Evolutionary conservation across 208 protist species (phyloP), one percentile per base, ranked within the genome.

Genomic region (Leishmania martiniquensis): DNA sequence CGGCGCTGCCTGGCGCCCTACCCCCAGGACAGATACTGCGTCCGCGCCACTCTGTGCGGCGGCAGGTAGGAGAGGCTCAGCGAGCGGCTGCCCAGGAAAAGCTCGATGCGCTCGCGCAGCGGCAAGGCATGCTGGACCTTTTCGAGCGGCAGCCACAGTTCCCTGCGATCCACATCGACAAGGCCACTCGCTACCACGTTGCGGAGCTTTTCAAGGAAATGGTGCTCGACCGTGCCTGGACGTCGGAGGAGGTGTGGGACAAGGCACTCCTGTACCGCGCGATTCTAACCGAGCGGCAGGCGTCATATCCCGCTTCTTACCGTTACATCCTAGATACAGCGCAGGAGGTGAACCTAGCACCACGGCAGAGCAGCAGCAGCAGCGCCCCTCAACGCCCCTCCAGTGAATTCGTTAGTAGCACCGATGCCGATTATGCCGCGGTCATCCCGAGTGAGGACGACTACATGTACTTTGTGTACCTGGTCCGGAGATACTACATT

Each of bases 131-230:
- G 66, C 80, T 95, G 13, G 93, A 97, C 78, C 77, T 95, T 12
- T 89, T 95, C 77, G 93, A 97, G 85, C 89, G 93, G 7, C 93
- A 95, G 77, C 90, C 91, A 47, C 93, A 97, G 75, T 95, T 95
- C 51, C 93, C 93, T 22, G 84, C 81, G 5, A 89, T 97, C 51
- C 90, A 97, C 87, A 87, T 95, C 49, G 89, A 94, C 76, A 81
- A 76, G 10, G 91, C 89, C 60, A 76, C 83, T 2, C 89, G 91
- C 44, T 92, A 85, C 70, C 93, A 97, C 77, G 68, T 95, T 20
- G 89, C 93, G 65, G 90, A 97, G 77, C 86, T 97, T 17, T 94
- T 95, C 74, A 94, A 97, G 81, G 84, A 92, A 47, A 85, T 95
- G 69, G 85, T 97, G 52, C 78, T 97, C 25, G 85, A 95, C 62